phyloP scores from a whole-genome alignment of 257 asterid genomes.

The Cinchona pubescens region DNA sequence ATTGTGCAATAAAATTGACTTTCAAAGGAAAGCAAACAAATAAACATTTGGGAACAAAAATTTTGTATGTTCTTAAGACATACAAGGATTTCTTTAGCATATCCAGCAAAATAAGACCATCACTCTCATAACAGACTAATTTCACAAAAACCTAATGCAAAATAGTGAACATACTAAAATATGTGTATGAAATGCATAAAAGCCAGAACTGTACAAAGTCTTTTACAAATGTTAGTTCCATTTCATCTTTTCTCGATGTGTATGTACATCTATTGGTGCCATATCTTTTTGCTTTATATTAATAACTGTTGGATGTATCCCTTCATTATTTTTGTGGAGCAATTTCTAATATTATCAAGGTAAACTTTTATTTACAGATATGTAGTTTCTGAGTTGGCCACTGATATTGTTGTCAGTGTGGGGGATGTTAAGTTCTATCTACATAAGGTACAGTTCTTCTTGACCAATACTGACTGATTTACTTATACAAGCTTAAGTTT shows the following conservation, averaged over 20 bases:
- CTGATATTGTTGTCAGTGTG: slow-evolving; percentile 61
- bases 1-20: not conserved
- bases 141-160: too few relatives aligned
- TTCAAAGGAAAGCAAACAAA: not conserved
- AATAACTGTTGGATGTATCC: not conserved
- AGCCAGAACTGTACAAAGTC: too few relatives aligned
- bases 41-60: not conserved
- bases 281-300: not conserved
- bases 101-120: too few relatives aligned
- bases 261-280: not conserved
- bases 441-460: slow-evolving; percentile 67
- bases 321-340: not conserved
- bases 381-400: slow-evolving; percentile 79
- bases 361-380: slow-evolving; percentile 46
- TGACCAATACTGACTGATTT: not conserved
- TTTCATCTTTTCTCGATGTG: not conserved
- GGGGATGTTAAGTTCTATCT: slow-evolving; percentile 78
- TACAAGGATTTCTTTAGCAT: too few relatives aligned
- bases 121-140: too few relatives aligned
- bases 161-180: too few relatives aligned
- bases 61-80: too few relatives aligned
- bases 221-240: not conserved
- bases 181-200: too few relatives aligned
- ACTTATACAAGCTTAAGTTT: not conserved
- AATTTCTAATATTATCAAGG: not conserved